Conservation (phyloP, 805 yeast genomes). For the Candida hungchunana region DNA sequence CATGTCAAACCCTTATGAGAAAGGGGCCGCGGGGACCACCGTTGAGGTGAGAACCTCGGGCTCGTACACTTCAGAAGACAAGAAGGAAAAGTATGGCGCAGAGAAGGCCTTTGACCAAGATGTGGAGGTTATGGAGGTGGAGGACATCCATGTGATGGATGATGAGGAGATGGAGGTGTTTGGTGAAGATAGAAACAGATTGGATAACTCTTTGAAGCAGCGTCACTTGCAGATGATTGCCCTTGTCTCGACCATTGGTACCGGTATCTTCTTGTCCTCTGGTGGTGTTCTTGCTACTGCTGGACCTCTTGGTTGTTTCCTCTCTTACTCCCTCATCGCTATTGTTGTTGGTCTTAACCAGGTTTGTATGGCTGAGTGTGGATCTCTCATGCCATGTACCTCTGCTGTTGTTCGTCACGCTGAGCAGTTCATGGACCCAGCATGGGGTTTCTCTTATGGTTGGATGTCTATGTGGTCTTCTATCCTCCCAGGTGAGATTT, state of each 20-base stretch:
- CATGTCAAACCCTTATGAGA: too few relatives aligned
- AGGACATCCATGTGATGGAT: slow-evolving; percentile 9
- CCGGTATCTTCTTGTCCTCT: slow-evolving; percentile 37
- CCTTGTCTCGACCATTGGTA: slow-evolving; percentile 42
- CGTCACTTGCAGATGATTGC: slow-evolving; percentile 46
- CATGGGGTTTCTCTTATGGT: slow-evolving; percentile 44
- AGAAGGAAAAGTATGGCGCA: slow-evolving; percentile 2
- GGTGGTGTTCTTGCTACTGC: slow-evolving; percentile 36
- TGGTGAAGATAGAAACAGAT: slow-evolving; percentile 15
- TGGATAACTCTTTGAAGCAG: slow-evolving; percentile 19
- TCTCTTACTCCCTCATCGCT: slow-evolving; percentile 33
- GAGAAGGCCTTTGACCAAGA: slow-evolving; percentile 12
- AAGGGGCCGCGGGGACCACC: too few relatives aligned
- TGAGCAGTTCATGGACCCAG: slow-evolving; percentile 38
- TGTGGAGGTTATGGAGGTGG: slow-evolving; percentile 14
- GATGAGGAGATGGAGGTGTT: slow-evolving; percentile 12
- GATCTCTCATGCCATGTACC: slow-evolving; percentile 36
- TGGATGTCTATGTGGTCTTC: slow-evolving; percentile 39
- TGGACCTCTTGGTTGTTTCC: slow-evolving; percentile 33
- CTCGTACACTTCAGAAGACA: slow-evolving; percentile 8
- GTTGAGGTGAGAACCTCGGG: too few relatives aligned
- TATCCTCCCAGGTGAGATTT: slow-evolving; percentile 40
- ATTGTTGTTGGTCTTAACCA: slow-evolving; percentile 36
- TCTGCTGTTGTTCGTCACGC: slow-evolving; percentile 34
- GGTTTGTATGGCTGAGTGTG: slow-evolving; percentile 36